These are phyloP conservation scores for Periconia sp. DNA, from an alignment of 2,329 filamentous ascomycete species.

Conservation along the genomic window DNA sequence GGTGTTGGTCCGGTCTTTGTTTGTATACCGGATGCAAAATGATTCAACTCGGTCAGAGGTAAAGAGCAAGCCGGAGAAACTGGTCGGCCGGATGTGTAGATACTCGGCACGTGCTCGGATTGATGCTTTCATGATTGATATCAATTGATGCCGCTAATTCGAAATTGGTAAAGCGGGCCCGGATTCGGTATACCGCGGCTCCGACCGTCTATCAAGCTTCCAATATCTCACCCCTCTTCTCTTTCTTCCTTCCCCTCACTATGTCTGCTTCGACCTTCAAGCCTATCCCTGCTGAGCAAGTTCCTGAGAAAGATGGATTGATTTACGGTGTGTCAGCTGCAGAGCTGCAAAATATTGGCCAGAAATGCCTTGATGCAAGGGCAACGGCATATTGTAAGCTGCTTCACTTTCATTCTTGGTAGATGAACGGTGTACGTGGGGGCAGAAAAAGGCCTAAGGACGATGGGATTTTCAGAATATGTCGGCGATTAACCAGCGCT, in stretches of 20 bases:
- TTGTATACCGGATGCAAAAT: too few species aligned
- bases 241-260: slow-evolving; percentile 26
- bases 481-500: not conserved
- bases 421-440: not conserved
- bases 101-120: too few species aligned
- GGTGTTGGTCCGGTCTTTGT: too few species aligned
- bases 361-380: slow-evolving; percentile 70
- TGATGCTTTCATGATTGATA: not conserved
- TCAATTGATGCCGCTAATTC: not conserved
- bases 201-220: slow-evolving; percentile 3
- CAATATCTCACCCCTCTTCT: not conserved
- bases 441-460: not conserved
- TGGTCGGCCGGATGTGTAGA: too few species aligned
- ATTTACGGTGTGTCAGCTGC: slow-evolving; percentile 57
- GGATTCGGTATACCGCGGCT: not conserved
- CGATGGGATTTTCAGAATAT: not conserved
- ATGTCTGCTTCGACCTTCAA: slow-evolving; percentile 38
- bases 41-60: too few species aligned
- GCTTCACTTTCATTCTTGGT: not conserved
- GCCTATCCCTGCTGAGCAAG: slow-evolving; percentile 25
- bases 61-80: too few species aligned
- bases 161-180: not conserved
- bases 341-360: slow-evolving; percentile 67
- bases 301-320: slow-evolving; percentile 44
- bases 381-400: slow-evolving; percentile 74